These are phyloP conservation scores for Stemphylium beticola DNA, from an alignment of 2,329 filamentous ascomycete genomes.

Conservation along the genomic window DNA sequence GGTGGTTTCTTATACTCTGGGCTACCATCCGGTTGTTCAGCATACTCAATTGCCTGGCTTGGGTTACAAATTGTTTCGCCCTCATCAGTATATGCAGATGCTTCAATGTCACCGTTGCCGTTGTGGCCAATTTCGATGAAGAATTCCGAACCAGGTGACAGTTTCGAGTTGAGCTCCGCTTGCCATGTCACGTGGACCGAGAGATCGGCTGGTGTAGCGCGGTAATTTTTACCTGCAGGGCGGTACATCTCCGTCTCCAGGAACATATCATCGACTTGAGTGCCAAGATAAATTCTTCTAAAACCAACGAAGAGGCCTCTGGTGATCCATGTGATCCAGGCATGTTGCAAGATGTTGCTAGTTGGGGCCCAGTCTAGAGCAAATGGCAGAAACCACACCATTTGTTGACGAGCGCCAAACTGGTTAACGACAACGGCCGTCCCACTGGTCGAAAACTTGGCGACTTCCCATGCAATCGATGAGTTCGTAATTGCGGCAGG, in stretches of 20 bases:
- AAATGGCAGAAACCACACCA: conserved; percentile 66
- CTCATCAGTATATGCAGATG: conserved; percentile 34
- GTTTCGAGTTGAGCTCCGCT: conserved; percentile 33
- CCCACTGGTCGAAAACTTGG: conserved; percentile 51
- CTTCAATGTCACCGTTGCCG: conserved; percentile 48
- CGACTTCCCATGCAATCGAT: conserved; percentile 61
- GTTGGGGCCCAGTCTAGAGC: conserved; percentile 60
- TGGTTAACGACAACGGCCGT: conserved; percentile 67
- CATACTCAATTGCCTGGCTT: conserved; percentile 46
- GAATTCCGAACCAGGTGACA: conserved; percentile 45
- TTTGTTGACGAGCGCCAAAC: conserved; percentile 63
- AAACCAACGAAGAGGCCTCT: conserved; percentile 65
- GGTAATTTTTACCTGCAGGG: conserved; percentile 59
- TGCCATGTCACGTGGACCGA: conserved; percentile 40
- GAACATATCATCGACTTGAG: conserved; percentile 69
- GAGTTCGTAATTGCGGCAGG: conserved; percentile 62
- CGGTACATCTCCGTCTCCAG: conserved; percentile 53
- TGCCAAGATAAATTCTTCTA: conserved; percentile 61
- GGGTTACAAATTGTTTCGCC: conserved; percentile 39
- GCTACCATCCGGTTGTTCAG: conserved; percentile 49
- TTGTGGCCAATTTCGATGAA: conserved; percentile 49
- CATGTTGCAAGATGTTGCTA: conserved; percentile 65
- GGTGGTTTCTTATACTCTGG: conserved; percentile 55
- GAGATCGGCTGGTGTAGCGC: conserved; percentile 49
- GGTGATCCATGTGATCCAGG: conserved; percentile 68